Evolutionary conservation across 768 basidiomycete genomes (phyloP), one percentile per base, ranked within the genome.

Genomic region (Kwoniella mangroviensis): DNA sequence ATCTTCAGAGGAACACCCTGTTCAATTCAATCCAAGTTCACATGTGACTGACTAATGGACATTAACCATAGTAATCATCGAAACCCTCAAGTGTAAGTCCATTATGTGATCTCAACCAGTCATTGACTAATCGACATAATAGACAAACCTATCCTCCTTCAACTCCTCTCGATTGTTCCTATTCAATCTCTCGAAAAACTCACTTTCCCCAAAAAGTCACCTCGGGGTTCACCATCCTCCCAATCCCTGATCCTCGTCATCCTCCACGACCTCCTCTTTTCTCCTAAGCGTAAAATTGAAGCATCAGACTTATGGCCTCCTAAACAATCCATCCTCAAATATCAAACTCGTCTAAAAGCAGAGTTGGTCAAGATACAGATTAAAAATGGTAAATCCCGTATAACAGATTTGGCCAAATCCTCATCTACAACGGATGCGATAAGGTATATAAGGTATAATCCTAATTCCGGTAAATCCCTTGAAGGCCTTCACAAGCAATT

Each of bases 61-160:
- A 34, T 34, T 34, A 7, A 34, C 6, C 0, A 34, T 56, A 81
- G 88, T 97, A 45, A 90, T 98, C 41, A 94, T 98, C 64, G 93
- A 97, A 85, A 96, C 94, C 0, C 85, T 98, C 57, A 98, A 97
- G 87, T 98, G 95, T 96, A 84, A 86, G 81, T 69, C 19, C 9
- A 51, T 21, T 28, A 10, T 45, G 5, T 52, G 24, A 34, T 45
- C 28, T 43, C 45, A 49, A 49, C 13, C 19, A 6, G 1, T 49
- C 45, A 51, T 22, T 19, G 42, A 42, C 28, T 13, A 6, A 15
- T 9, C 11, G 41, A 61, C 22, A 13, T 3, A 61, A 24, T 42
- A 97, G 94, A 94, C 85, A 93, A 91, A 83, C 82, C 88, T 19
- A 88, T 88, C n/a, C 85, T 98, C 68, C 83, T 81, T 26, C 88